phyloP scores from a whole-genome alignment of 139 green algal species.

The Desmodesmus armatus region DNA sequence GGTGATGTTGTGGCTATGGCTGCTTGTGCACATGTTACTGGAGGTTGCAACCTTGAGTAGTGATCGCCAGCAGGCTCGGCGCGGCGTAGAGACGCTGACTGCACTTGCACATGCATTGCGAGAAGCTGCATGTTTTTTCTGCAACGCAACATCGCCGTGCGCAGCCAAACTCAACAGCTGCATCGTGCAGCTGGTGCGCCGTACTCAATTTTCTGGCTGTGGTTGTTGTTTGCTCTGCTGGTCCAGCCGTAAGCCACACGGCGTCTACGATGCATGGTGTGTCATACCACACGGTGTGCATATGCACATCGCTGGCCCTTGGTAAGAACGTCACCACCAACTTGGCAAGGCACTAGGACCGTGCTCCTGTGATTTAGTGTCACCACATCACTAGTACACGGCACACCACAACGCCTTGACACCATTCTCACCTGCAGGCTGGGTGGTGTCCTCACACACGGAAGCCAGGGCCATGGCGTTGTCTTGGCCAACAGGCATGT shows the following conservation, averaged over 20 bases:
- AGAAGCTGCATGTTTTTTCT: background rate
- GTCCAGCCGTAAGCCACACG: background rate
- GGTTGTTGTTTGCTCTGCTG: background rate
- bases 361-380: background rate
- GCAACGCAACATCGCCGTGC: too few species aligned
- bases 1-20: background rate
- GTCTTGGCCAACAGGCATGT: constrained; percentile 13
- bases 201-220: too few species aligned
- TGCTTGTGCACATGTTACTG: background rate
- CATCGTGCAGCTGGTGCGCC: too few species aligned
- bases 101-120: background rate
- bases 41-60: background rate
- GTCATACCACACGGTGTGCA: background rate
- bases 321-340: background rate
- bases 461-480: constrained; percentile 9
- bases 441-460: constrained; percentile 8
- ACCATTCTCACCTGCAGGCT: constrained; percentile 12
- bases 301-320: too few species aligned
- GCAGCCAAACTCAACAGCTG: too few species aligned
- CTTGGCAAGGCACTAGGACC: background rate
- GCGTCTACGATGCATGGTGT: background rate
- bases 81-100: background rate
- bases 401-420: background rate
- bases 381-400: background rate
- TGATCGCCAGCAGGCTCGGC: background rate